Evolutionary conservation across 371 early-diverging fungal species (phyloP), one percentile per base, ranked within the genome.

Genomic region (Syncephalis plumigaleata): DNA sequence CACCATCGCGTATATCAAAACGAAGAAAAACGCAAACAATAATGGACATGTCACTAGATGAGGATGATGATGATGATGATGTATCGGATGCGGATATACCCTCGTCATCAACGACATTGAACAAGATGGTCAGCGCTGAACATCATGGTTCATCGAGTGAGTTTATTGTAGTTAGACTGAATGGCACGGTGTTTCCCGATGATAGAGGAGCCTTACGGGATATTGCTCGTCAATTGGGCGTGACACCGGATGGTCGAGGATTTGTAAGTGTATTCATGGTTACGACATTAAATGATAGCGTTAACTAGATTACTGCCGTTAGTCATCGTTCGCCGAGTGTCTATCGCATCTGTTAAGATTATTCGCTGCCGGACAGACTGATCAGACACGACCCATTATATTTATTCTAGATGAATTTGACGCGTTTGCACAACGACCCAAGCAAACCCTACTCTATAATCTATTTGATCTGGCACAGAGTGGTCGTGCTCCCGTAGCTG

Each of bases 391-490:
- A 4, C 60, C 65, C 0, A 66, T 91, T 16, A 57, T 95, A 20
- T 84, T 94, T 56, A 66, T 89, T 13, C 59, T 95, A 36, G 92
- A 95, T 31, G 89, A 89, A 53, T 84, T 95, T 52, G 91, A 90
- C 54, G 57, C 80, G 38, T 87, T 92, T 65, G 83, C 91, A 1
- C 72, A 78, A 44, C 91, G 91, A 45, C 74, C 86, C 4, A 87
- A 86, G 50, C 92, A 95, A 58, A 68, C 83, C 0, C 64, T 95
- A 13, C 66, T 95, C 5, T 93, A 95, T 56, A 93, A 87, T 50
- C 61, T 95, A 36, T 87, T 95, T 63, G 94, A 93, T 55, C 68
- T 84, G 18, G 82, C 82, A 0, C 91, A 90, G 57, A 81, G 78
- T 52, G 71, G 75, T 44, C 80, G 79, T 47, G 80, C 70, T 44